phyloP scores from a whole-genome alignment of 805 yeast species.

The Grigorovia transvaalensis region DNA sequence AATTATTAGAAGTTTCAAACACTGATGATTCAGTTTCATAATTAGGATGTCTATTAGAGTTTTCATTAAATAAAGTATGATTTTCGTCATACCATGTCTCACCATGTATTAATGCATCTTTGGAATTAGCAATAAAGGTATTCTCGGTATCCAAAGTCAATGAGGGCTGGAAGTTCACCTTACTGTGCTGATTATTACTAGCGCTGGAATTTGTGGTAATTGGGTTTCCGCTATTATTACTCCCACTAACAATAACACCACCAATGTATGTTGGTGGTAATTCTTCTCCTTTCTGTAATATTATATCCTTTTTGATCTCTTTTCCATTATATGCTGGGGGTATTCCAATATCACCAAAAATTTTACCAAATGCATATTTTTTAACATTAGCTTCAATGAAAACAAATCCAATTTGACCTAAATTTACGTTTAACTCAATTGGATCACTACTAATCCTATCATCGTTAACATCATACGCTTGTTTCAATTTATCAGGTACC shows the following conservation, averaged over 20 bases:
- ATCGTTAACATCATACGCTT: conserved; percentile 15
- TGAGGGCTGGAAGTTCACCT: background rate
- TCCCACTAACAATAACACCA: background rate
- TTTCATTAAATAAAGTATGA: background rate
- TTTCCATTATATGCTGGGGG: conserved; percentile 37
- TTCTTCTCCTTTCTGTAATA: conserved; percentile 62
- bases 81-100: conserved; percentile 40
- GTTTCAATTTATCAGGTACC: conserved; percentile 16
- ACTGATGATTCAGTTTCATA: conserved; percentile 29
- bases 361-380: conserved; percentile 64
- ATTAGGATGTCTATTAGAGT: background rate
- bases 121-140: background rate
- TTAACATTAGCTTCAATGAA: conserved; percentile 77
- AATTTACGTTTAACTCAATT: conserved; percentile 45
- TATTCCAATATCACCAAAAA: conserved; percentile 34
- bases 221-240: too few relatives aligned
- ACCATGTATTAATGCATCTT: background rate
- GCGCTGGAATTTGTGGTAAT: background rate
- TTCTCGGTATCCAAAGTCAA: background rate
- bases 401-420: conserved; percentile 73
- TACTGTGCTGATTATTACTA: background rate
- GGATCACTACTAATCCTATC: conserved; percentile 20
- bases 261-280: conserved; percentile 57
- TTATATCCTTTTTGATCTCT: conserved; percentile 36
- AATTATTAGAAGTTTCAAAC: conserved; percentile 25